These are phyloP conservation scores for Ilex aquifolium DNA, from an alignment of 257 asterid species.

Conservation along the genomic window DNA sequence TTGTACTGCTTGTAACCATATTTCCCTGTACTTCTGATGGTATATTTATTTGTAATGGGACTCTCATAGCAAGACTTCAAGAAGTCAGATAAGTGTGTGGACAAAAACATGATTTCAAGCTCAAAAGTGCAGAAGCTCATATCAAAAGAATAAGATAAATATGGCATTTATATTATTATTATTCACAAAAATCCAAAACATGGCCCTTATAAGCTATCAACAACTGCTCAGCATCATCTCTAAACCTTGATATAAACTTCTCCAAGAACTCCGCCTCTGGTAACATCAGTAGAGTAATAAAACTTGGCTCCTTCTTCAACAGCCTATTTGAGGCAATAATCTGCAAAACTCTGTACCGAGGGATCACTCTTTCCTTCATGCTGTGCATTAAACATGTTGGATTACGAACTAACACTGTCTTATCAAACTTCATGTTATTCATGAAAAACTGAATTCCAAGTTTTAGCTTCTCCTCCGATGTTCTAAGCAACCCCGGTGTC, in stretches of 20 bases:
- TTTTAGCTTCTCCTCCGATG: conserved; percentile 17
- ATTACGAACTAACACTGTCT: not conserved
- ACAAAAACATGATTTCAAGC: too few species aligned
- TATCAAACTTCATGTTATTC: conserved; percentile 13
- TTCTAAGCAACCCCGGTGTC: conserved; percentile 11
- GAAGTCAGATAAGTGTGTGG: too few species aligned
- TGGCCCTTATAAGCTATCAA: conserved; percentile 11
- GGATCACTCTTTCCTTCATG: conserved; percentile 23
- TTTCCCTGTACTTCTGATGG: too few species aligned
- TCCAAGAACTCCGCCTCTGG: conserved; percentile 16
- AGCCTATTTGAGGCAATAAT: conserved; percentile 13
- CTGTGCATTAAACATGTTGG: conserved; percentile 16
- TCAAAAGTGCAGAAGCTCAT: too few species aligned
- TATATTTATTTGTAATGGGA: too few species aligned
- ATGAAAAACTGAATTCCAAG: conserved; percentile 19
- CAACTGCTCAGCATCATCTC: conserved; percentile 17
- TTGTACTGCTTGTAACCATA: too few species aligned
- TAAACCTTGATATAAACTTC: conserved; percentile 18
- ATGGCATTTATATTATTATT: too few species aligned
- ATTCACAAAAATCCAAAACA: conserved; percentile 2
- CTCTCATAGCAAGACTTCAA: too few species aligned
- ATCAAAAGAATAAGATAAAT: too few species aligned
- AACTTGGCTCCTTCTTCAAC: conserved; percentile 19
- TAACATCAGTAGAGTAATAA: not conserved
- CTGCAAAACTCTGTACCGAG: conserved; percentile 21